Evolutionary conservation across 257 asterid genomes (phyloP), one percentile per base, ranked within the genome.

Genomic region (Nicotiana tomentosiformis): DNA sequence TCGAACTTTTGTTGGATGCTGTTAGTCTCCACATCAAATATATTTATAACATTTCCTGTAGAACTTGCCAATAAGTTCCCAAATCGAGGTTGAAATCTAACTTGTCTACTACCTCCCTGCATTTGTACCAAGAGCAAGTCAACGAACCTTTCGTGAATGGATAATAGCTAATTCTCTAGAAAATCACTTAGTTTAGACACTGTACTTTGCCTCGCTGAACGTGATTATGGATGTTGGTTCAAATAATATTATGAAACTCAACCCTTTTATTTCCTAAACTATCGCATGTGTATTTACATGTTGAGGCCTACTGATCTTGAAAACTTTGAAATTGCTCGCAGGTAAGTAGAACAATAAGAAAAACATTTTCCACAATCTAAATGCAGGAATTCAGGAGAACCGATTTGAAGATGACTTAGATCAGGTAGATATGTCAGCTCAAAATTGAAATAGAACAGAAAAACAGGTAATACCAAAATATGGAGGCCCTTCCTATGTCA

Each of bases 21-120:
- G 62, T 88, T 82, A 15, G 89, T 89, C 85, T 88, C 90, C 5
- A 87, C 79, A 51, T 89, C 89, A 79, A 91, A 70, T 51, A 89
- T 46, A 70, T 83, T 89, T 87, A 90, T 84, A 23, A 79, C 43
- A n/a, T 90, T 91, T 58, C 91, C 87, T 2, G 67, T 46, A 17
- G 88, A 84, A 49, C 88, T 84, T 35, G 95, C 95, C 84, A 88
- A 76, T 66, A 86, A 60, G 69, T 77, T 79, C 77, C 90, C 91
- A 0, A 9, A 55, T 46, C 57, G 88, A 32, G 91, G 88, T 82
- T 90, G 90, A 86, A 90, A 88, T 83, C 94, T 88, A 60, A 87
- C 87, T 80, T 77, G 87, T 81, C 53, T 81, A 58, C 87, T 85
- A 20, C 80, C 93, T 84, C 93, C 94, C 93, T 91, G 85, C 12